Base-by-base conservation (phyloP, 805 yeast genomes). In the Candida argentea region DNA sequence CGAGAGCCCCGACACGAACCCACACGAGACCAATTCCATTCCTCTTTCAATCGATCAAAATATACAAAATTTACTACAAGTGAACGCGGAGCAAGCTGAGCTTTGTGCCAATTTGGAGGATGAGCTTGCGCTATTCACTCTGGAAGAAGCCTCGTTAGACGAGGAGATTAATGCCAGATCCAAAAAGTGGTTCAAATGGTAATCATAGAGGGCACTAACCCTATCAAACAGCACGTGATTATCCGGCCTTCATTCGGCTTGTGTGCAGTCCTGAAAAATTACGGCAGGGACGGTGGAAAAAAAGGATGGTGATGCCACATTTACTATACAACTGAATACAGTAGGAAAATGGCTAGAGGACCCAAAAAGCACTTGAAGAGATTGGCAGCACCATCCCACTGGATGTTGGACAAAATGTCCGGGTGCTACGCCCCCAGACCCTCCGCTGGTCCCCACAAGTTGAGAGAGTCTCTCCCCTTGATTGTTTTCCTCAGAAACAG, bases 311-410 rank as follows among this genome's bases (percentile, higher is more conserved):
- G 16, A 18, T 24, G 6, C 5, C 7, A 27, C 14, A 28, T n/a
- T 16, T 13, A n/a, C n/a, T n/a, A n/a, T n/a, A 20, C 17, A 25
- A 17, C 16, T 26, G 23, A 19, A 18, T 26, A n/a, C n/a, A n/a
- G n/a, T n/a, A n/a, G n/a, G 25, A 74, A 68, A 60, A 75, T 75
- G 83, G 82, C 72, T 61, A 74, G 83, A 75, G 83, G 83, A 67
- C 82, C 82, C 36, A 50, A 49, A 49, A 50, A 50, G 49, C 55
- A 49, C 43, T 48, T 49, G 43, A 49, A 50, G 51, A 50, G 55
- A 49, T 49, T 50, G 41, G 55, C 55, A 38, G 55, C 55, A 31
- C 55, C 55, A 48, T 46, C 52, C 44, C 55, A 50, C 52, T 50
- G 55, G 55, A 50, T 50, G 55, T 49, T 50, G 54, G 55, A 50